A percentile compares a stretch with the other conserved stretches of the same genome.
Evolutionary conservation across 2,329 filamentous ascomycete genomes (phyloP).

Genomic region (Fusarium sp.): DNA sequence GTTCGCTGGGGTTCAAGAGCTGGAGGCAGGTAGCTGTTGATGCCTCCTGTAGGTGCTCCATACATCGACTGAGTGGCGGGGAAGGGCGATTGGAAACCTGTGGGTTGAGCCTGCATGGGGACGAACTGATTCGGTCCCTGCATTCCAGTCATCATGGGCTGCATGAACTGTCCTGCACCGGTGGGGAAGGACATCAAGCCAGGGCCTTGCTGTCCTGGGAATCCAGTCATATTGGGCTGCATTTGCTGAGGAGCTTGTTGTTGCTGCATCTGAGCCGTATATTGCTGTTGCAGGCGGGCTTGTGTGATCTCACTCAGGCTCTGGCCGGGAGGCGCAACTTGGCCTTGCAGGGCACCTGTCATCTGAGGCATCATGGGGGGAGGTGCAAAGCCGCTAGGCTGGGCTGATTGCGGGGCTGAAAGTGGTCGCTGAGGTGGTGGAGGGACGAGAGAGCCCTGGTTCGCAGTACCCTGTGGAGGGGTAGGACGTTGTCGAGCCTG

Average conservation of each 20-base stretch:
- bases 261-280: slow-evolving; percentile 58
- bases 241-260: slow-evolving; percentile 51
- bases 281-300: slow-evolving; percentile 70
- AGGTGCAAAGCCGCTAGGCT: slow-evolving; percentile 76
- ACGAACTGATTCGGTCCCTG: slow-evolving; percentile 53
- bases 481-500: slow-evolving; percentile 56
- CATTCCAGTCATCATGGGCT: slow-evolving; percentile 60
- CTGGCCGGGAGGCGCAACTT: slow-evolving; percentile 77
- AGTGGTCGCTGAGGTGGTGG: slow-evolving; percentile 81
- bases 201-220: slow-evolving; percentile 47
- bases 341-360: slow-evolving; percentile 73
- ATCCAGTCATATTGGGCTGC: slow-evolving; percentile 51
- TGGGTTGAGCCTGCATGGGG: slow-evolving; percentile 68
- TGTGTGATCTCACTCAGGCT: slow-evolving; percentile 78
- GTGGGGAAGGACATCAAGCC: slow-evolving; percentile 52
- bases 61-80: slow-evolving; percentile 59
- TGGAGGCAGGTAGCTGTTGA: slow-evolving; percentile 68
- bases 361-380: slow-evolving; percentile 84
- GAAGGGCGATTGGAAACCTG: slow-evolving; percentile 64
- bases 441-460: slow-evolving; percentile 73
- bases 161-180: slow-evolving; percentile 52
- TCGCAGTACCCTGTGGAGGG: slow-evolving; percentile 51
- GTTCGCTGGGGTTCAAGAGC: slow-evolving; percentile 69
- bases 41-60: slow-evolving; percentile 52
- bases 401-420: slow-evolving; percentile 86